Evolutionary conservation across 2,329 filamentous ascomycete genomes (phyloP), one percentile per base, ranked within the genome.

Genomic region (Phoma sp.): DNA sequence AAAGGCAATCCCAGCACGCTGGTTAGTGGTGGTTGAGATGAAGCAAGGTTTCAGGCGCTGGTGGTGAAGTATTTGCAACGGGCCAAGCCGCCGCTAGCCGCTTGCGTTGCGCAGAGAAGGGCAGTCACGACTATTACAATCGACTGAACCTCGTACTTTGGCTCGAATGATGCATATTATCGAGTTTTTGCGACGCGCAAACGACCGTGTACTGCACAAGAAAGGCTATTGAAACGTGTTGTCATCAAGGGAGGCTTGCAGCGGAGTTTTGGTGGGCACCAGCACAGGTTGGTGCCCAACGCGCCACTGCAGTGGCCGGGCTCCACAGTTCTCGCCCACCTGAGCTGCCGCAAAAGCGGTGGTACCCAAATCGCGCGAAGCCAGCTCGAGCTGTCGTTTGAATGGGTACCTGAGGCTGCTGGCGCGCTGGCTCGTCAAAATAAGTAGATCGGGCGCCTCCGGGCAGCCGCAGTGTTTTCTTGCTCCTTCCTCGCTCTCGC

Each of bases 401-500:
- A 57, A 65, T 67, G 61, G 66, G 59, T 60, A 64, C 63, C 58
- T 63, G 58, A 59, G 54, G 58, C 60, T 57, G 38, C 56, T 55
- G 55, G 54, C 57, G 52, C 38, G 52, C 47, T 46, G 49, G 42
- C 56, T 55, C 32, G 50, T 49, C 57, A 40, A 43, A 65, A 67
- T 67, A 67, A 67, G 59, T 60, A 65, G 42, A 53, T 66, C 62
- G 66, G 62, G 55, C 61, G 62, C 63, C 66, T 61, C 56, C 59
- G 63, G 61, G 46, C 32, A 43, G 42, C 34, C 6, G 45, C 45
- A 45, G 52, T 48, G 26, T 47, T 43, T 57, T 59, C 55, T 51
- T 51, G 42, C 55, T 56, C 47, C 47, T 45, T 60, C 48, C 43
- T 56, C 55, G 50, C 60, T 47, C 47, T 36, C 55, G 50, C 60